A percentile compares a stretch with the other conserved stretches of the same genome.
Evolutionary conservation across 2,329 filamentous ascomycete genomes (phyloP).

Genomic region (Lachnellula suecica): DNA sequence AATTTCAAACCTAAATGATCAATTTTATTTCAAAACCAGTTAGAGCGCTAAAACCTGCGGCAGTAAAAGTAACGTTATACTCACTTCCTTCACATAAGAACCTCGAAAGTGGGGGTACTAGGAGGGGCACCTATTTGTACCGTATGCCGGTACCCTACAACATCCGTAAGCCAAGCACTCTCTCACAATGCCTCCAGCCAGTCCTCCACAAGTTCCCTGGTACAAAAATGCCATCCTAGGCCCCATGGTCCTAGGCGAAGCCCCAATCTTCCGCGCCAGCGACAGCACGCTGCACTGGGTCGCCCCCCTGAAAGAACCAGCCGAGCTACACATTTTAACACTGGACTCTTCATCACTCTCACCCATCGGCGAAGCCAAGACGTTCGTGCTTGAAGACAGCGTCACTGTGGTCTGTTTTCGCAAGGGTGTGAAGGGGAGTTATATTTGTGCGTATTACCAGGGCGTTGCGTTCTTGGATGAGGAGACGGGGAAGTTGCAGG

Average conservation of each 20-base stretch:
- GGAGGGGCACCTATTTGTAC: neutral
- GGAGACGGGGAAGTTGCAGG: conserved; percentile 34
- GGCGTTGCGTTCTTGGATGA: conserved; percentile 39
- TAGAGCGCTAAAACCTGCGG: too few relatives aligned
- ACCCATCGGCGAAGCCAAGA: conserved; percentile 27
- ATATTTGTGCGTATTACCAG: conserved; percentile 39
- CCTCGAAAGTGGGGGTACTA: neutral
- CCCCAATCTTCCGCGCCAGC: conserved; percentile 19
- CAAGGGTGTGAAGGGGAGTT: conserved; percentile 33
- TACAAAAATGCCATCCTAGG: neutral
- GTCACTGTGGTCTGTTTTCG: conserved; percentile 37
- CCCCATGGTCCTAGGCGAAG: conserved; percentile 10
- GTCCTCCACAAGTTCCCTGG: neutral
- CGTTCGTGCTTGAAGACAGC: conserved; percentile 34
- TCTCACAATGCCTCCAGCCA: neutral
- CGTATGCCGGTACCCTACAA: neutral
- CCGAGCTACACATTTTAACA: conserved; percentile 35
- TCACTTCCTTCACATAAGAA: neutral
- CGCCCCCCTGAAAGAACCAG: conserved; percentile 20
- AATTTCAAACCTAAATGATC: too few relatives aligned
- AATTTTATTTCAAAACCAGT: too few relatives aligned
- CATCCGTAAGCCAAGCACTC: neutral
- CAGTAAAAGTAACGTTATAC: too few relatives aligned
- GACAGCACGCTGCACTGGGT: conserved; percentile 25
- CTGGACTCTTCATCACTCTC: conserved; percentile 32